Conservation (phyloP, 2,329 filamentous ascomycete species). For the Fusarium protoensiforme region DNA sequence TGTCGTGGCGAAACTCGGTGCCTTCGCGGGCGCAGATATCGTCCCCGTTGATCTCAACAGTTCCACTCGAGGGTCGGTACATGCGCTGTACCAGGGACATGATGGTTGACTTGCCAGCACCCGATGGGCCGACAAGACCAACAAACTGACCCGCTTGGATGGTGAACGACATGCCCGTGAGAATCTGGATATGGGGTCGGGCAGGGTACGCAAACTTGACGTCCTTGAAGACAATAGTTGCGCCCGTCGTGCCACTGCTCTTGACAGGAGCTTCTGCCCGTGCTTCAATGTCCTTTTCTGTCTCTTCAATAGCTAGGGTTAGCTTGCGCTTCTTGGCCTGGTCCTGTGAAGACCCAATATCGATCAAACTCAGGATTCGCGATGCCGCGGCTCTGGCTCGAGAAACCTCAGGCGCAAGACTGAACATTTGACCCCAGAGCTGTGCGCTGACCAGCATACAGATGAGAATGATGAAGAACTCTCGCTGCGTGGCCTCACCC, state of each 20-base stretch:
- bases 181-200: conserved; percentile 66
- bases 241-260: conserved; percentile 47
- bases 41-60: conserved; percentile 57
- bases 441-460: conserved; percentile 79
- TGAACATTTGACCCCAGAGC: conserved; percentile 79
- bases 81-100: conserved; percentile 66
- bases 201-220: conserved; percentile 75
- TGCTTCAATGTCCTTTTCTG: conserved; percentile 54
- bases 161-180: conserved; percentile 66
- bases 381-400: conserved; percentile 71
- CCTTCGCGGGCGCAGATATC: conserved; percentile 57
- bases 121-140: conserved; percentile 73
- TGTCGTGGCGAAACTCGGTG: conserved; percentile 60
- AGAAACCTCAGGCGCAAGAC: conserved; percentile 79
- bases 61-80: conserved; percentile 56
- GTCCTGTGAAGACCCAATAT: conserved; percentile 51
- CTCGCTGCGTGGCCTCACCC: conserved; percentile 70
- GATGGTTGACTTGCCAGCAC: conserved; percentile 75
- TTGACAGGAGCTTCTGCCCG: conserved; percentile 42
- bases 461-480: conserved; percentile 81
- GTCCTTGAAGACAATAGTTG: conserved; percentile 65
- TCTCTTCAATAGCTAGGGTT: conserved; percentile 2
- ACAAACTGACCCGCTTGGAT: conserved; percentile 70
- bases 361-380: conserved; percentile 64
- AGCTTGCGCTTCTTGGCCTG: conserved; percentile 27